A percentile compares a stretch with the other conserved stretches of the same genome.
Evolutionary conservation across 2,329 filamentous ascomycete genomes (phyloP).

Genomic region (Colletotrichum agaves): DNA sequence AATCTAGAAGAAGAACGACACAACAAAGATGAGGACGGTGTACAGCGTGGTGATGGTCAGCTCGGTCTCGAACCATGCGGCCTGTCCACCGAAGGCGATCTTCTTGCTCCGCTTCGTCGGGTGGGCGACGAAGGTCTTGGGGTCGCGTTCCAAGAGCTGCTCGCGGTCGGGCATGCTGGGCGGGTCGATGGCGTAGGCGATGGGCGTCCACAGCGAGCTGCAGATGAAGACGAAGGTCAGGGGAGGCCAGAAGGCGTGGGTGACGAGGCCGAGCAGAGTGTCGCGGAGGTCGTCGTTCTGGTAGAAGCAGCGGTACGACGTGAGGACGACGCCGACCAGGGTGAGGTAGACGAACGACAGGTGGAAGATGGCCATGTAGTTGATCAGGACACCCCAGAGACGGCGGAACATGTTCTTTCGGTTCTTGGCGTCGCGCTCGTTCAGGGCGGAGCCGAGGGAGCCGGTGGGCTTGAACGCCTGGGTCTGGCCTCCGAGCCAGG

Average conservation of each 20-base stretch:
- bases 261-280: constrained; percentile 63
- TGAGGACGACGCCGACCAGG: constrained; percentile 60
- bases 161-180: constrained; percentile 68
- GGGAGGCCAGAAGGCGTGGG: constrained; percentile 71
- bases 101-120: constrained; percentile 63
- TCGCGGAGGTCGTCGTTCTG: constrained; percentile 50
- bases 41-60: constrained; percentile 61
- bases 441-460: constrained; percentile 64
- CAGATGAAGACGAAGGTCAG: constrained; percentile 66
- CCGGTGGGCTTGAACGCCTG: constrained; percentile 71
- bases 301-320: constrained; percentile 61
- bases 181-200: constrained; percentile 70
- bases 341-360: constrained; percentile 64
- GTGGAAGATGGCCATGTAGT: constrained; percentile 67
- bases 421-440: constrained; percentile 65
- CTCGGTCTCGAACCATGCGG: constrained; percentile 67
- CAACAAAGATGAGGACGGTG: constrained; percentile 61
- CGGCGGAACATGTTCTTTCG: constrained; percentile 65
- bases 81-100: constrained; percentile 63
- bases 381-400: constrained; percentile 63
- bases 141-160: constrained; percentile 64
- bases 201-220: constrained; percentile 66
- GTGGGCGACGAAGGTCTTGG: constrained; percentile 64
- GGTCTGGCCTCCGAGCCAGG: constrained; percentile 67
- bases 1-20: constrained; percentile 49